phyloP scores from a whole-genome alignment of 2,329 filamentous ascomycete genomes.

The Colletotrichum paranaense region DNA sequence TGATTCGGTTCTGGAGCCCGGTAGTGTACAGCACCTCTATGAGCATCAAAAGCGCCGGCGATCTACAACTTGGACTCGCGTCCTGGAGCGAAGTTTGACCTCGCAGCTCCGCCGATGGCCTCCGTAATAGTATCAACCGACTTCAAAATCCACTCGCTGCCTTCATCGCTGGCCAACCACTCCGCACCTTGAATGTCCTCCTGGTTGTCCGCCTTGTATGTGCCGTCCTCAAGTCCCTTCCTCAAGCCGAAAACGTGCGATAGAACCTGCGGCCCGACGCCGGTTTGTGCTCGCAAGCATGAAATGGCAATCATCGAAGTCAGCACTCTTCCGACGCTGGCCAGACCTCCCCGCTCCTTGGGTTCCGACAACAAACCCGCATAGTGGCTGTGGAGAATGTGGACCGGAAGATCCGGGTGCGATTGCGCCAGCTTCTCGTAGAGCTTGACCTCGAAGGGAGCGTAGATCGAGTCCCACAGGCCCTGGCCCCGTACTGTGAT shows the following conservation, averaged over 20 bases:
- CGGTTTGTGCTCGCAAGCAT: constrained; percentile 81
- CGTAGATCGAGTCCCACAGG: constrained; percentile 83
- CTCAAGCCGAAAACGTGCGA: constrained; percentile 85
- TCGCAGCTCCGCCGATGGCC: constrained; percentile 52
- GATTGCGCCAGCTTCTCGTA: constrained; percentile 76
- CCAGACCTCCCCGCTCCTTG: constrained; percentile 54
- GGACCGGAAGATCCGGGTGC: constrained; percentile 84
- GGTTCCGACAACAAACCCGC: constrained; percentile 79
- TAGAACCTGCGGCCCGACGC: constrained; percentile 84
- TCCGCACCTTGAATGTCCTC: constrained; percentile 48
- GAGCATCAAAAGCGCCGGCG: neutral
- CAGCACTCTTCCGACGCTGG: constrained; percentile 73
- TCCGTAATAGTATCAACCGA: constrained; percentile 58
- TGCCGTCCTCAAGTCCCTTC: constrained; percentile 79
- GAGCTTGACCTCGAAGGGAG: constrained; percentile 79
- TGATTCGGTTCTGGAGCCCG: neutral
- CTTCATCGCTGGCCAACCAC: constrained; percentile 59
- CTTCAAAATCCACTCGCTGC: constrained; percentile 58
- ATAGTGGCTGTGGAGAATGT: constrained; percentile 82
- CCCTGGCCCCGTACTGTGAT: constrained; percentile 68
- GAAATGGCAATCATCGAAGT: constrained; percentile 81
- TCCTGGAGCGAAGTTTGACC: constrained; percentile 29
- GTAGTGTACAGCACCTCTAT: constrained; percentile 3
- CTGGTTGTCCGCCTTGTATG: constrained; percentile 50
- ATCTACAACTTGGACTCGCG: constrained; percentile 29